Conservation (phyloP, 495 filamentous ascomycete species). For the Astrocystis sublimbata region DNA sequence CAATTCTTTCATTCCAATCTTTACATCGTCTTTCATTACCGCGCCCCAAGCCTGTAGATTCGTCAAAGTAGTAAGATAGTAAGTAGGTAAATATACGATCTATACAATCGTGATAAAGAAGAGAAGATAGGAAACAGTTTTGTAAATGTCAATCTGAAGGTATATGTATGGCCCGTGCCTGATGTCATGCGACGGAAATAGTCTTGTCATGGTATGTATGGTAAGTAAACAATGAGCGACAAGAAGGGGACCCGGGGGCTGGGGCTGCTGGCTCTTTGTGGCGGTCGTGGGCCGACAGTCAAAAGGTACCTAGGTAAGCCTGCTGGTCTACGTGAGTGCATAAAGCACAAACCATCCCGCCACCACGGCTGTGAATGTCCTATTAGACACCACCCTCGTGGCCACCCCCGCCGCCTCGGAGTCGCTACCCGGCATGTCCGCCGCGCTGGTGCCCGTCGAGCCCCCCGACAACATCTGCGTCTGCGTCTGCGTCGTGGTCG, state of each 20-base stretch:
- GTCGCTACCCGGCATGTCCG: background rate
- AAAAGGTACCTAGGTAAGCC: background rate
- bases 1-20: background rate
- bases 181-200: too few relatives aligned
- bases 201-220: too few relatives aligned
- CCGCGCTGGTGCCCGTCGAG: background rate
- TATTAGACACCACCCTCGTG: background rate
- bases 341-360: background rate
- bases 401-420: background rate
- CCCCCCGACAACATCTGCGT: background rate
- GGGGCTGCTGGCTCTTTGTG: too few relatives aligned
- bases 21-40: background rate
- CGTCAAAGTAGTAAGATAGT: too few relatives aligned
- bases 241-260: too few relatives aligned
- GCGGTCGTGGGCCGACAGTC: background rate
- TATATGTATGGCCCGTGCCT: too few relatives aligned
- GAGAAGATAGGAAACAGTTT: too few relatives aligned
- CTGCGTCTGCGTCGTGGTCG: conserved; percentile 10
- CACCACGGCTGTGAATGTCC: background rate
- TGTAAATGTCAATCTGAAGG: too few relatives aligned
- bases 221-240: too few relatives aligned
- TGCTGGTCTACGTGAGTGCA: background rate
- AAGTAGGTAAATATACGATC: too few relatives aligned
- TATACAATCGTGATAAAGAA: too few relatives aligned
- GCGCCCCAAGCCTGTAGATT: too few relatives aligned